Evolutionary conservation across 2,329 filamentous ascomycete species (phyloP), one percentile per base, ranked within the genome.

Genomic region (Trichoderma afroharzianum): DNA sequence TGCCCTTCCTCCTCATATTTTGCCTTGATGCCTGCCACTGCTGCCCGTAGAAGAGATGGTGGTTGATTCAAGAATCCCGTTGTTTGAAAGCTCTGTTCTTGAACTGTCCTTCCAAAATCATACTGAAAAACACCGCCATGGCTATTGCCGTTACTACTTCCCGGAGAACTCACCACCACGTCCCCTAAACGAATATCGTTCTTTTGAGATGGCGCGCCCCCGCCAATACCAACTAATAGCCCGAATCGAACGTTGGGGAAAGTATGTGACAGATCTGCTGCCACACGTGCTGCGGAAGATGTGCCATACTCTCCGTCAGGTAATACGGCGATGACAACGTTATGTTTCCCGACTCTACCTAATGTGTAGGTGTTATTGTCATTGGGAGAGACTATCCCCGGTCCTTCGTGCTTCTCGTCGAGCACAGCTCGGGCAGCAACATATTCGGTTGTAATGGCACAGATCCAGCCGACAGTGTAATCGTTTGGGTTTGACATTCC

Each of bases 1-100:
- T 57, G 53, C 24, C 53, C 53, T 18, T 9, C 2, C 4, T 18
- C 14, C 24, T 57, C 53, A n/a, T 57, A 57, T 28, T 5, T n/a
- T 0, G 53, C 7, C 15, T 28, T 26, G 2, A 57, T 0, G 1
- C 53, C 14, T 15, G 14, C 30, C 0, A 57, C 1, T 5, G 53
- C 53, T 1, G 53, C 24, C 0, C 53, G 21, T 18, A 57, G 4
- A n/a, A 57, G 3, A 14, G 1, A 7, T 4, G 53, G 53, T 4
- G 53, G 53, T 28, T 57, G 53, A 26, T 57, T 18, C 3, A 57
- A 8, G 24, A 57, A 57, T 30, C 53, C 53, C 0, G 53, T 57
- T 11, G 12, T 26, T 30, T 57, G 24, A 14, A 57, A 57, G 53
- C 24, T 57, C 26, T 57, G 53, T 0, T 8, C 24, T 3, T 57